phyloP scores from a whole-genome alignment of 73 alveolate species.

The Paramecium tetraurelia region DNA sequence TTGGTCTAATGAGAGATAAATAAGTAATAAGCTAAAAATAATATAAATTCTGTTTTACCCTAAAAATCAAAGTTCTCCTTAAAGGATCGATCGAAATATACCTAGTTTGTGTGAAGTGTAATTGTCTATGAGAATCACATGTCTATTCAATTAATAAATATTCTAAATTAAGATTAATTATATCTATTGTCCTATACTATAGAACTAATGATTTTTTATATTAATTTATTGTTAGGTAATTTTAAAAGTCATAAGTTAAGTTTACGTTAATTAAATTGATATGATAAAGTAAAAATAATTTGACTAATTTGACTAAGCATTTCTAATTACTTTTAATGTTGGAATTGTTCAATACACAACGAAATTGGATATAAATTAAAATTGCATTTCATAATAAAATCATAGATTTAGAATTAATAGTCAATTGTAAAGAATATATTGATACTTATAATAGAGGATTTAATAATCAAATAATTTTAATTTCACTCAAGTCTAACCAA shows the following conservation, averaged over 20 bases:
- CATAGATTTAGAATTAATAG: neutral
- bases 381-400: too few relatives aligned
- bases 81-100: constrained; percentile 49
- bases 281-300: neutral
- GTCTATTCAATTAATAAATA: neutral
- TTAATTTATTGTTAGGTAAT: neutral
- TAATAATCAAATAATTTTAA: constrained; percentile 10
- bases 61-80: constrained; percentile 51
- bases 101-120: neutral
- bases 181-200: neutral
- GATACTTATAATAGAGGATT: neutral
- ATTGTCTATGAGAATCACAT: neutral
- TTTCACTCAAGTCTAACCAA: constrained; percentile 49
- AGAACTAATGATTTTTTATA: neutral
- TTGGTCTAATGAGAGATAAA: constrained; percentile 22
- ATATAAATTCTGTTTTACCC: constrained; percentile 14
- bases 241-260: too few relatives aligned
- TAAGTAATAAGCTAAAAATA: neutral
- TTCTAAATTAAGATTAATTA: neutral
- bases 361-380: too few relatives aligned
- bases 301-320: neutral
- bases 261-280: neutral
- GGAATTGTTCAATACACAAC: too few relatives aligned
- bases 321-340: too few relatives aligned
- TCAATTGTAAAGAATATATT: too few relatives aligned